phyloP scores from a whole-genome alignment of 257 asterid species.

The Solanum habrochaites region DNA sequence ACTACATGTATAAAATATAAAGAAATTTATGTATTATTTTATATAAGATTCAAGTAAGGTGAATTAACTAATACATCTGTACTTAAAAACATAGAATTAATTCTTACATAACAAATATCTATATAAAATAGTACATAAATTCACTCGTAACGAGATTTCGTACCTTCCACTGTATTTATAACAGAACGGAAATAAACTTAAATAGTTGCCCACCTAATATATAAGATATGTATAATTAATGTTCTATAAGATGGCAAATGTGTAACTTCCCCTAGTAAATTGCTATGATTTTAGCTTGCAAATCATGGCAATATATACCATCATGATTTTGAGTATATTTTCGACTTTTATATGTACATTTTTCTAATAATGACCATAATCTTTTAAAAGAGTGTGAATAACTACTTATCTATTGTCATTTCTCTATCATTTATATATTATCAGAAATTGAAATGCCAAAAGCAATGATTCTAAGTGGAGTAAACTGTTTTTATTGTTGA shows the following conservation, averaged over 20 bases:
- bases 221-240: too few species aligned
- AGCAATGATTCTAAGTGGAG: slow-evolving; percentile 1
- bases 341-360: background rate
- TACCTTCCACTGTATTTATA: background rate
- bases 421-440: background rate
- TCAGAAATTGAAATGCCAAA: background rate
- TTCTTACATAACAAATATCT: too few species aligned
- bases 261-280: background rate
- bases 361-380: background rate
- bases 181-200: background rate
- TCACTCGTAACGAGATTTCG: background rate
- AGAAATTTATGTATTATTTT: too few species aligned
- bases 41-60: too few species aligned
- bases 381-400: background rate
- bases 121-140: too few species aligned
- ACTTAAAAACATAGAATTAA: too few species aligned
- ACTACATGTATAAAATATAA: too few species aligned
- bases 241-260: background rate
- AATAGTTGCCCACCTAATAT: background rate
- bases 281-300: background rate
- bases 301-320: background rate
- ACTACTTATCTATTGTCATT: background rate
- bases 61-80: background rate
- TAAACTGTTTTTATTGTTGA: slow-evolving; percentile 4
- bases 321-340: background rate